These are phyloP conservation scores for Hordeum pubiflorum DNA, from an alignment of 202 grass and related monocot genomes.

Conservation along the genomic window DNA sequence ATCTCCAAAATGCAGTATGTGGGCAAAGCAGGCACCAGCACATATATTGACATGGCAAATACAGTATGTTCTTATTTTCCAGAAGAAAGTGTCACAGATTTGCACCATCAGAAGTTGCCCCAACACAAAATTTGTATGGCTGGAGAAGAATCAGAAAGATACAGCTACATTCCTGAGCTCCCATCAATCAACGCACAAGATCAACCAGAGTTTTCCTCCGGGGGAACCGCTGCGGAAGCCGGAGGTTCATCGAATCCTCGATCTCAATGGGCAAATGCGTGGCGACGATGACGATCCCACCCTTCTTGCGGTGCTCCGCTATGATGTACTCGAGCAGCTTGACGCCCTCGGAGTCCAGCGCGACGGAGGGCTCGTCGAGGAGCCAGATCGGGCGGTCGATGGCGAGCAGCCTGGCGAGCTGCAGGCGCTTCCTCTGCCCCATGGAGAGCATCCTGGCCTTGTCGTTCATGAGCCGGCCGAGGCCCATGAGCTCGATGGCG, in stretches of 20 bases:
- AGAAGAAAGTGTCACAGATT: conserved; percentile 15
- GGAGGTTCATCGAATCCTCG: conserved; percentile 76
- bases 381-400: conserved; percentile 92
- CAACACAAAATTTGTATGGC: conserved; percentile 1
- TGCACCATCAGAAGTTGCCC: conserved; percentile 10
- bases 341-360: conserved; percentile 64
- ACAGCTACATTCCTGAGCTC: conserved; percentile 18
- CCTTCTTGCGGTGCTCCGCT: conserved; percentile 82
- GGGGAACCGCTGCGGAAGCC: conserved; percentile 82
- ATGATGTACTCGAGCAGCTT: conserved; percentile 77
- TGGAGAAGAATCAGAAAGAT: conserved; percentile 24
- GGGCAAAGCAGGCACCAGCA: neutral
- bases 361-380: conserved; percentile 89
- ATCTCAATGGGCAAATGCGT: conserved; percentile 75
- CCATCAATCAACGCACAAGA: conserved; percentile 61
- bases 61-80: conserved; percentile 8
- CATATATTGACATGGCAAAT: conserved; percentile 16
- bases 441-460: conserved; percentile 95
- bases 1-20: neutral
- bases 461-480: conserved; percentile 80
- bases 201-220: conserved; percentile 73
- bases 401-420: conserved; percentile 70
- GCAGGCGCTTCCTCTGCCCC: conserved; percentile 85
- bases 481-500: conserved; percentile 84
- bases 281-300: conserved; percentile 84